These are phyloP conservation scores for Neurospora cerealis DNA, from an alignment of 495 filamentous ascomycete genomes.

Conservation along the genomic window DNA sequence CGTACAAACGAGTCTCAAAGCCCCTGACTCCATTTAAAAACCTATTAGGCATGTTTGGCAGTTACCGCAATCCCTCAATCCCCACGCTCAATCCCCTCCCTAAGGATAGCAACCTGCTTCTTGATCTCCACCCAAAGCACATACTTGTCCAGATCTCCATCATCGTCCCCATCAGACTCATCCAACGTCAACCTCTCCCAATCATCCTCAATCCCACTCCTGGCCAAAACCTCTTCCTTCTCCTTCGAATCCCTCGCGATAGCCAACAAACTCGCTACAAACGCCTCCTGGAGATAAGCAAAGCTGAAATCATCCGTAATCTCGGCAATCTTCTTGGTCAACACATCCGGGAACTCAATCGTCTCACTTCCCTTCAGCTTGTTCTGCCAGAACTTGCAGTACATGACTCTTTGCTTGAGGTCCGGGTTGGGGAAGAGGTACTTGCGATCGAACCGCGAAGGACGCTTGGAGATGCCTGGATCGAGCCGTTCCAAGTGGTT, in stretches of 20 bases:
- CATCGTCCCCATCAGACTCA: slow-evolving; percentile 4
- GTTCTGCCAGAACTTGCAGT: slow-evolving; percentile 48
- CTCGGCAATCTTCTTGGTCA: slow-evolving; percentile 43
- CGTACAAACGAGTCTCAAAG: no score
- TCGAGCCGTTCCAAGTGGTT: slow-evolving; percentile 52
- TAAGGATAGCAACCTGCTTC: slow-evolving; percentile 44
- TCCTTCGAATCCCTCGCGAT: slow-evolving; percentile 29
- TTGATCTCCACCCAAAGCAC: slow-evolving; percentile 46
- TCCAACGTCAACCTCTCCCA: slow-evolving; percentile 1
- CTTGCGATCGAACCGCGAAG: slow-evolving; percentile 55
- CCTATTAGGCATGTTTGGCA: no score
- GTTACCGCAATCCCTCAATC: not conserved
- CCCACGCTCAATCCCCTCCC: slow-evolving; percentile 42
- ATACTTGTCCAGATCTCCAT: slow-evolving; percentile 29
- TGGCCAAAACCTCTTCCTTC: not conserved
- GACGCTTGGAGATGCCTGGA: slow-evolving; percentile 53
- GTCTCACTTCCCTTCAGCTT: slow-evolving; percentile 45
- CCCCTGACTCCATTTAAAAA: no score
- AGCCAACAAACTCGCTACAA: slow-evolving; percentile 47
- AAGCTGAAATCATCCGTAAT: slow-evolving; percentile 54
- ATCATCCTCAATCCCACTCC: slow-evolving; percentile 9
- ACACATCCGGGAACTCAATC: slow-evolving; percentile 45
- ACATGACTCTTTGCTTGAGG: slow-evolving; percentile 41
- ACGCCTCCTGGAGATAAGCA: slow-evolving; percentile 56
- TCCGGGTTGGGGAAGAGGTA: slow-evolving; percentile 50